Evolutionary conservation across 768 basidiomycete species (phyloP).

Genomic region (Pseudohyphozyma bogoriensis): DNA sequence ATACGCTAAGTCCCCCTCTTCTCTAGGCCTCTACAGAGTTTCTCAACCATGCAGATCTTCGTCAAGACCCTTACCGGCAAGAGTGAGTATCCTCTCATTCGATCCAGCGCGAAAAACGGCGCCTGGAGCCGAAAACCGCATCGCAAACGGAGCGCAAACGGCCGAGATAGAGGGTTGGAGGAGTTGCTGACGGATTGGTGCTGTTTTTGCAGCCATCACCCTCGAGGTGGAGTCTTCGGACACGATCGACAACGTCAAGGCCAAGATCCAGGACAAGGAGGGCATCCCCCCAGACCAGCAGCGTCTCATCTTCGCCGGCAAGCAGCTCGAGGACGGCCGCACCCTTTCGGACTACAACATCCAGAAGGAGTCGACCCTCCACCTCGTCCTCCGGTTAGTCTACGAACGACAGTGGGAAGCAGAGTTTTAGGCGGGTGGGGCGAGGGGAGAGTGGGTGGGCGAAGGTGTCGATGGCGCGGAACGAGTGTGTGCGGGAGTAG

Average conservation of each 20-base stretch:
- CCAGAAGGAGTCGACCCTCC: conserved; percentile 97
- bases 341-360: conserved; percentile 85
- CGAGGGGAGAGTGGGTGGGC: not conserved
- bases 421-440: not conserved
- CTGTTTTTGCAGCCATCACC: conserved; percentile 89
- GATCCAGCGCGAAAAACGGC: too few relatives aligned
- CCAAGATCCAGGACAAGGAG: conserved; percentile 88
- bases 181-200: too few relatives aligned
- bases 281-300: conserved; percentile 88
- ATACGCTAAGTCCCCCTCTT: too few relatives aligned
- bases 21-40: too few relatives aligned
- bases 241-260: conserved; percentile 73
- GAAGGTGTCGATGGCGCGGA: not conserved
- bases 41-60: conserved; percentile 97
- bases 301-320: conserved; percentile 82
- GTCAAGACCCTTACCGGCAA: conserved; percentile 47
- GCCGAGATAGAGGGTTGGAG: too few relatives aligned
- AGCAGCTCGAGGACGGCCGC: conserved; percentile 83
- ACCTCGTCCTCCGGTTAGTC: conserved; percentile 68
- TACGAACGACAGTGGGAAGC: not conserved
- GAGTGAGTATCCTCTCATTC: not conserved
- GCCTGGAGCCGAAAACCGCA: too few relatives aligned
- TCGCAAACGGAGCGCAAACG: too few relatives aligned
- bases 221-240: conserved; percentile 86
- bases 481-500: not conserved